phyloP scores from a whole-genome alignment of 306 rosid genomes.

The Crotalaria pallida region DNA sequence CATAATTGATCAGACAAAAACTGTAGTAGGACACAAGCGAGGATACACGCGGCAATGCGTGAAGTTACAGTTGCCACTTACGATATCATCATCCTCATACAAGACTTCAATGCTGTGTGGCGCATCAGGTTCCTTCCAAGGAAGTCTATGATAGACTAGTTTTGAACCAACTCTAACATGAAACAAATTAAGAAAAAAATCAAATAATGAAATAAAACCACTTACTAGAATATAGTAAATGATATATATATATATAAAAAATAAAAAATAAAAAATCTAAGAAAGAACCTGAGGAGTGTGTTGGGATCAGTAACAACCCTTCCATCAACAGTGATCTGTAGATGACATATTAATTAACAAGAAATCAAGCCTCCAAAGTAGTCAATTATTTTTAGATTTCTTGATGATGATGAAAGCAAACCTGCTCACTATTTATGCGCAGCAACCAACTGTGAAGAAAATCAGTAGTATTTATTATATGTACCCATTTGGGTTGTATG shows the following conservation, averaged over 20 bases:
- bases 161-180: constrained; percentile 49
- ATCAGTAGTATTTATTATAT: constrained; percentile 8
- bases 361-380: constrained; percentile 1
- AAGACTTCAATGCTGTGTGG: constrained; percentile 58
- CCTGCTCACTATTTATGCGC: constrained; percentile 81
- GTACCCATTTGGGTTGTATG: not conserved
- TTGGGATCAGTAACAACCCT: constrained; percentile 54
- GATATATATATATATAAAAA: not conserved
- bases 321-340: constrained; percentile 69
- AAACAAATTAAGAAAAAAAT: not conserved
- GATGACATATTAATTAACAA: constrained; percentile 24
- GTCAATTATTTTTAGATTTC: constrained; percentile 13
- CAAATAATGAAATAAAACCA: not conserved
- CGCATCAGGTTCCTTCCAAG: constrained; percentile 90
- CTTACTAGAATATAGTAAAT: too few relatives aligned
- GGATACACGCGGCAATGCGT: not conserved
- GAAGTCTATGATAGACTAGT: constrained; percentile 76
- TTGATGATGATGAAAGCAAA: constrained; percentile 35
- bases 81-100: constrained; percentile 78
- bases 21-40: not conserved
- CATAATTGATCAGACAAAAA: not conserved
- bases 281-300: constrained; percentile 56
- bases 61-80: constrained; percentile 50
- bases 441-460: constrained; percentile 76
- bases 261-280: not conserved